Conservation (phyloP, 495 filamentous ascomycete genomes). For the Podospora appendiculata region DNA sequence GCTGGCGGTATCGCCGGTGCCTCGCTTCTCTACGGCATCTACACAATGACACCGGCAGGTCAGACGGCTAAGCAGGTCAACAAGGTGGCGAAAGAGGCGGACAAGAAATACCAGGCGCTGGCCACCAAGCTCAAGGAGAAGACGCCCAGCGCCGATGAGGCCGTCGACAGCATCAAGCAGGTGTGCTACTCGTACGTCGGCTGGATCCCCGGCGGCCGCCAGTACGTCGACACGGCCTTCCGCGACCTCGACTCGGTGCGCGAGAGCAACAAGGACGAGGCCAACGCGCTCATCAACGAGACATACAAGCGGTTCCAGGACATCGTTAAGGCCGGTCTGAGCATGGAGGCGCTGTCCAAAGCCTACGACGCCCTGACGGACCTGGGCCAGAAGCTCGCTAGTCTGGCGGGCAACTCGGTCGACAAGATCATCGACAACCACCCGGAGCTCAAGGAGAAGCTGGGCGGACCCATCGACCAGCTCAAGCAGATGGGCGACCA, state of each 20-base stretch:
- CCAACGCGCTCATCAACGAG: conserved; percentile 51
- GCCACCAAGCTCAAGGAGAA: conserved; percentile 42
- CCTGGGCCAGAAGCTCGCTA: conserved; percentile 39
- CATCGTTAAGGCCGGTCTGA: conserved; percentile 41
- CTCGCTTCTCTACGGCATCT: conserved; percentile 39
- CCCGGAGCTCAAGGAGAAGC: conserved; percentile 56
- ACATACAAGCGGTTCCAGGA: conserved; percentile 52
- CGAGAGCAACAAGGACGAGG: conserved; percentile 51
- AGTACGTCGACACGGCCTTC: conserved; percentile 54
- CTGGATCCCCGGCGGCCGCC: conserved; percentile 59
- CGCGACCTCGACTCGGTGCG: conserved; percentile 54
- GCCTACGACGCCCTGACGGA: conserved; percentile 47
- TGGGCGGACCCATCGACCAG: conserved; percentile 54
- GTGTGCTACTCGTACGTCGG: conserved; percentile 52
- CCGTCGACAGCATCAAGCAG: conserved; percentile 47
- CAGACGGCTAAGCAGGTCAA: conserved; percentile 31
- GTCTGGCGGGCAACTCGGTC: conserved; percentile 47
- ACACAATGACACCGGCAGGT: conserved; percentile 50
- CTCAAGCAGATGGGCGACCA: conserved; percentile 56
- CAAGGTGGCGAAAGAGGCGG: conserved; percentile 41
- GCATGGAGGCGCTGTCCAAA: conserved; percentile 41
- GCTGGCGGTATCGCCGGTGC: conserved; percentile 35
- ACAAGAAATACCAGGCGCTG: conserved; percentile 45
- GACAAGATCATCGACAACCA: conserved; percentile 56
- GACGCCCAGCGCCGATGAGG: conserved; percentile 51